Percentiles rank a stretch among this genome's conserved stretches.
phyloP scores from a whole-genome alignment of 2,329 filamentous ascomycete genomes.

The Claviceps paspali region DNA sequence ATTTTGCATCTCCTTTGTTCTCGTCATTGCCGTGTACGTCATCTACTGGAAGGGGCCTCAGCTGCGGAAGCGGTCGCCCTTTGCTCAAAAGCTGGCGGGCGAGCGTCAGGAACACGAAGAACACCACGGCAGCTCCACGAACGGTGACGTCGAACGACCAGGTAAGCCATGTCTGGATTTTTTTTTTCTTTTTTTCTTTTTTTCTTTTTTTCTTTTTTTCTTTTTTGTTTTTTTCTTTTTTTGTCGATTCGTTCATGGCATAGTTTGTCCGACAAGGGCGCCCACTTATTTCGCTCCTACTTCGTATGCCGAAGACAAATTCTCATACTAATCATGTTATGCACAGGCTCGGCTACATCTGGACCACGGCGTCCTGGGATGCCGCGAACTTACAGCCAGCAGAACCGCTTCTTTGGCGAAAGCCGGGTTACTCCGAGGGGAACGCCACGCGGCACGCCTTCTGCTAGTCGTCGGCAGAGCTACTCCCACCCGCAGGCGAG shows the following conservation, averaged over 20 bases:
- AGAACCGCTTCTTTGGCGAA: conserved; percentile 26
- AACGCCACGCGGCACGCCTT: conserved; percentile 22
- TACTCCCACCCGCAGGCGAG: conserved; percentile 9
- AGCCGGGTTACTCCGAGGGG: conserved; percentile 23
- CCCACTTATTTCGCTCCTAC: no score
- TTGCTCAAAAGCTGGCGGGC: conserved; percentile 45
- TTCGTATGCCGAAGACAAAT: no score
- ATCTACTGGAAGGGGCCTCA: conserved; percentile 50
- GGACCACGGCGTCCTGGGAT: conserved; percentile 9
- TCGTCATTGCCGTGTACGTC: conserved; percentile 48
- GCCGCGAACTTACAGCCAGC: conserved; percentile 21
- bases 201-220: background rate
- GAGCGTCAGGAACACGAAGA: conserved; percentile 20
- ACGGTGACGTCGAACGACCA: conserved; percentile 11
- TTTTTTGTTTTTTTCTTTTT: no score
- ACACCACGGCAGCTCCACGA: conserved; percentile 11
- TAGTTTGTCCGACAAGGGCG: no score
- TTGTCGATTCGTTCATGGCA: no score
- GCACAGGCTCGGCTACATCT: conserved; percentile 9
- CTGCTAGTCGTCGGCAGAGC: conserved; percentile 19
- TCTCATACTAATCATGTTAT: background rate
- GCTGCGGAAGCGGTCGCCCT: conserved; percentile 45
- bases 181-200: background rate
- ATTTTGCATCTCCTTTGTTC: conserved; percentile 42
- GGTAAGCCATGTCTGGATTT: conserved; percentile 11